These are phyloP conservation scores for Tolypocladium sp. DNA, from an alignment of 2,329 filamentous ascomycete species.

Conservation along the genomic window DNA sequence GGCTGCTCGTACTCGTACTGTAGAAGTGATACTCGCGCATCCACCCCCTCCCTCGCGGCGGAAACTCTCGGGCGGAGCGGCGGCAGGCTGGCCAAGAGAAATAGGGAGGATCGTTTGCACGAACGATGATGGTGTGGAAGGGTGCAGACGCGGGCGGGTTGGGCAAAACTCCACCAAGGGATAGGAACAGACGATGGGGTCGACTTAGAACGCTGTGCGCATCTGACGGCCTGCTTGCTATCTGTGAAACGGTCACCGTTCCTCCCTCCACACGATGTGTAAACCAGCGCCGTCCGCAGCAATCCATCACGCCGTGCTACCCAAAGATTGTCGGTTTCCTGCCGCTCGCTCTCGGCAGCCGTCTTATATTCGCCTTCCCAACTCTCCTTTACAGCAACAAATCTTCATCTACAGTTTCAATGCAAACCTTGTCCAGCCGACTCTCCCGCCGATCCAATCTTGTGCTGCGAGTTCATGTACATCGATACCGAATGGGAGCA, in stretches of 20 bases:
- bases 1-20: neutral
- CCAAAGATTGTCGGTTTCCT: too few relatives aligned
- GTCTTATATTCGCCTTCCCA: too few relatives aligned
- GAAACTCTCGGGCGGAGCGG: neutral
- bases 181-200: neutral
- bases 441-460: neutral
- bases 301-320: too few relatives aligned
- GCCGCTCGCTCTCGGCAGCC: neutral
- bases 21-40: neutral
- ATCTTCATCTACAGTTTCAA: neutral
- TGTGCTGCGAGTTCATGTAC: neutral
- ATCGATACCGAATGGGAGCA: neutral
- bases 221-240: neutral
- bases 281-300: too few relatives aligned
- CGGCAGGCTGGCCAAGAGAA: neutral
- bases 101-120: neutral
- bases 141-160: neutral
- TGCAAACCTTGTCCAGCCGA: neutral
- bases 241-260: neutral
- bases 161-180: neutral
- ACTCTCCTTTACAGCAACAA: neutral
- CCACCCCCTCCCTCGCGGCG: neutral
- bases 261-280: too few relatives aligned
- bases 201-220: neutral
- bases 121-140: neutral